Conservation (phyloP, 2,329 filamentous ascomycete species). For the Leptodontidium sp. region DNA sequence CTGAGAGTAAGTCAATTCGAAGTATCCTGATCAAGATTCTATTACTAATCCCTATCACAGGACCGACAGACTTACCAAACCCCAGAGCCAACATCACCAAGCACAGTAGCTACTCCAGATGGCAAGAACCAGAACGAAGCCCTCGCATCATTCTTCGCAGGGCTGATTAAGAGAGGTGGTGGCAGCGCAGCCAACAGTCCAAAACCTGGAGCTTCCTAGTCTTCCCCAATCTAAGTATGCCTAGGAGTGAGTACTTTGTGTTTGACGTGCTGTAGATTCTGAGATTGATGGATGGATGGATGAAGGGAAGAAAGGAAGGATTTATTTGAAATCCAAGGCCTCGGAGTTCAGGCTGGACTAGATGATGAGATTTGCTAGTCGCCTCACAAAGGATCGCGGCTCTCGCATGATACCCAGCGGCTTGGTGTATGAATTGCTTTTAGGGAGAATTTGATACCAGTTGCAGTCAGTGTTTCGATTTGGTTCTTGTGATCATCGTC, state of each 20-base stretch:
- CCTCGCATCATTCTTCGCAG: constrained; percentile 66
- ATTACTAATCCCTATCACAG: constrained; percentile 32
- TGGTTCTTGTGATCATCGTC: neutral
- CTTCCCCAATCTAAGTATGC: neutral
- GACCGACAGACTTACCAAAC: constrained; percentile 47
- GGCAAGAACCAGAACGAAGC: constrained; percentile 65
- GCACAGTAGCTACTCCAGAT: constrained; percentile 42
- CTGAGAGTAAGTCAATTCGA: constrained; percentile 70
- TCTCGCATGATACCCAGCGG: constrained; percentile 38
- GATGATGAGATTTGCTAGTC: constrained; percentile 27
- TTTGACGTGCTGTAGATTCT: constrained; percentile 4
- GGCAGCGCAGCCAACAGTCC: constrained; percentile 43
- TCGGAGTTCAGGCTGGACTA: constrained; percentile 32
- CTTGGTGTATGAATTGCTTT: constrained; percentile 29
- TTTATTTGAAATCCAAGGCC: constrained; percentile 20
- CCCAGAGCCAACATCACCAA: constrained; percentile 46
- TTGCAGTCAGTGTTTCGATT: neutral
- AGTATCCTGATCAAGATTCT: neutral
- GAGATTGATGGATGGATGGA: constrained; percentile 12
- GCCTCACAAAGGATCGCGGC: constrained; percentile 21
- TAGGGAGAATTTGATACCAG: constrained; percentile 14
- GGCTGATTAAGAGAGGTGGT: constrained; percentile 61
- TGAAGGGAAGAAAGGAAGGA: neutral
- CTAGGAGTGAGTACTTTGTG: neutral
- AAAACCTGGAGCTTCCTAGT: constrained; percentile 40